Evolutionary conservation across 345 rosid species (phyloP), one percentile per base, ranked within the genome.

Genomic region (Garcia nutans): DNA sequence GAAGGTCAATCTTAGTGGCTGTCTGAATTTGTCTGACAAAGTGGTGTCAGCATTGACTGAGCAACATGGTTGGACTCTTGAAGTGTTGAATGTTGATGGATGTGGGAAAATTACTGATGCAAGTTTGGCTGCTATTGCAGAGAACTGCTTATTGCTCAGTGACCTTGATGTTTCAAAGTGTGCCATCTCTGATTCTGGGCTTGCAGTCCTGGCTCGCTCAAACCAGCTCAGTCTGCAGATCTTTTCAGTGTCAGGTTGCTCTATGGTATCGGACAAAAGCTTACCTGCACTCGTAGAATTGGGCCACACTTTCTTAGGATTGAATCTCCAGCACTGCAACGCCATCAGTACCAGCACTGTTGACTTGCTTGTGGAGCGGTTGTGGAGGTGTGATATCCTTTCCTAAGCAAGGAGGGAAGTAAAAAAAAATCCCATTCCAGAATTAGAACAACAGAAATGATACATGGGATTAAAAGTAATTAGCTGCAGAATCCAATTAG

Each of bases 381-480:
- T 90, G 28, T 90, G 97, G 94, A 85, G 90, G 76, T 90, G 97
- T 22, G 94, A 90, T 77, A 86, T 90, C 76, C 91, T 92, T 68
- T 87, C 75, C 70, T 90, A 65, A 84, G 63, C 49, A 17, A 50
- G 33, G 59, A 64, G 61, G 56, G 78, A 55, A 26, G 16, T 2
- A 7, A 17, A 22, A 23, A 19, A 11, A 5, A 47, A 41, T 57
- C 59, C 80, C 77, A 20, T 59, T 41, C 41, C 28, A 5, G n/a
- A 75, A 74, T 28, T 60, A 49, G 62, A 64, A 67, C 74, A 64
- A 68, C 70, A 54, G 61, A 61, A 33, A 31, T 60, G 61, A 78
- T 69, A 79, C 69, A 74, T 65, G 70, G 76, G 66, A 76, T 59
- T n/a, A 13, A 59, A 28, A 37, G 23, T 11, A 62, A 28, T 10